Conservation (phyloP, 2,329 filamentous ascomycete species). For the Simplicillium sp. region DNA sequence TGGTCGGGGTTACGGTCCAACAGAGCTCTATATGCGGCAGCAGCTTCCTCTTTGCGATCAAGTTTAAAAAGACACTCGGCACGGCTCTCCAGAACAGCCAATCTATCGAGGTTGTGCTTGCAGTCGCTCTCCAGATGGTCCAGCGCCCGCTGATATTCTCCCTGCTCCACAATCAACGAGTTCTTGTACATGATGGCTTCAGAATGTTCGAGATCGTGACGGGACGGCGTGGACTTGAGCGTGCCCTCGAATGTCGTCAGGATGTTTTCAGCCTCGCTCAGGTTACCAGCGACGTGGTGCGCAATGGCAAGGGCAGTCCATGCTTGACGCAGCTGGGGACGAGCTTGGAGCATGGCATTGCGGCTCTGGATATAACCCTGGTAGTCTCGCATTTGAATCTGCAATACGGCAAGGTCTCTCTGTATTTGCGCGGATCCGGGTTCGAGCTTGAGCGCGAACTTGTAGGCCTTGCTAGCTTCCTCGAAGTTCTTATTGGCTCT, state of each 20-base stretch:
- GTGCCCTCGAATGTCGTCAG: slow-evolving; percentile 90
- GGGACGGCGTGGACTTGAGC: slow-evolving; percentile 68
- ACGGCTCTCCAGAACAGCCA: slow-evolving; percentile 75
- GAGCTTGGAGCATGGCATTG: slow-evolving; percentile 75
- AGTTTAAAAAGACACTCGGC: slow-evolving; percentile 78
- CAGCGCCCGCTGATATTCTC: slow-evolving; percentile 72
- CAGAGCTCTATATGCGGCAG: slow-evolving; percentile 69
- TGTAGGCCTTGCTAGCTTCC: slow-evolving; percentile 98
- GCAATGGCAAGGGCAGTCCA: slow-evolving; percentile 97
- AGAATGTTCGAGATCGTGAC: slow-evolving; percentile 80
- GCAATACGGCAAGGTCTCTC: slow-evolving; percentile 82
- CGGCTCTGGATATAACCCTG: slow-evolving; percentile 87
- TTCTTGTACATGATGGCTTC: slow-evolving; percentile 96
- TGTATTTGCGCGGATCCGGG: slow-evolving; percentile 93
- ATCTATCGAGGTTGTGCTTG: slow-evolving; percentile 72
- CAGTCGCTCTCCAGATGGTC: slow-evolving; percentile 73
- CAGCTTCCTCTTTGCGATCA: slow-evolving; percentile 69
- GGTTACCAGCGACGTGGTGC: slow-evolving; percentile 80
- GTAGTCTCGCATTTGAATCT: slow-evolving; percentile 95
- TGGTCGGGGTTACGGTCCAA: slow-evolving; percentile 84
- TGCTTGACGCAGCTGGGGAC: slow-evolving; percentile 75
- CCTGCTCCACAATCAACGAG: slow-evolving; percentile 80
- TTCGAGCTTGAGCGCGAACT: slow-evolving; percentile 85
- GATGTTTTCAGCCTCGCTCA: slow-evolving; percentile 80
- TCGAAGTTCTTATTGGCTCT: slow-evolving; percentile 95